Evolutionary conservation across 2,329 filamentous ascomycete species (phyloP).

Genomic region (Triangularia verruculosa): DNA sequence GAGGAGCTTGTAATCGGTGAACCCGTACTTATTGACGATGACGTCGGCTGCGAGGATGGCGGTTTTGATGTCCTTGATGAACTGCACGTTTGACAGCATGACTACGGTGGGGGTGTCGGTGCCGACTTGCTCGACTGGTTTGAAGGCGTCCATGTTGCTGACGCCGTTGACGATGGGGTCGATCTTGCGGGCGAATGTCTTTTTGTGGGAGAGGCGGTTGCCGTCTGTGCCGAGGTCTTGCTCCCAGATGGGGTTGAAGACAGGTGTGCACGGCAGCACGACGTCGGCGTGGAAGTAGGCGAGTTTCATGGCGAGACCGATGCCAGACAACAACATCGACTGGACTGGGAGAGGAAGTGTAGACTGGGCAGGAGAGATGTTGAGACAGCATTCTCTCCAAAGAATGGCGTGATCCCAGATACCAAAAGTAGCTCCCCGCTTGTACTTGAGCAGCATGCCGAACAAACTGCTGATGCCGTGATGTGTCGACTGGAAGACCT

Average conservation of each 20-base stretch:
- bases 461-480: constrained; percentile 55
- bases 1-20: constrained; percentile 59
- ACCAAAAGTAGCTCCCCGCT: constrained; percentile 51
- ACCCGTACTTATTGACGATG: constrained; percentile 64
- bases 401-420: constrained; percentile 59
- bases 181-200: constrained; percentile 54
- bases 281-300: constrained; percentile 49
- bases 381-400: constrained; percentile 49
- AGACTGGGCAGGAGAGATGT: constrained; percentile 40
- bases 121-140: constrained; percentile 57
- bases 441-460: constrained; percentile 55
- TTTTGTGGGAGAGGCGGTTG: constrained; percentile 49
- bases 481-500: constrained; percentile 56
- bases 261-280: constrained; percentile 48
- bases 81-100: constrained; percentile 62
- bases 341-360: constrained; percentile 48
- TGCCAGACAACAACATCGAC: constrained; percentile 45
- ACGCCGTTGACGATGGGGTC: constrained; percentile 66
- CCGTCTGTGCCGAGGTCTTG: constrained; percentile 54
- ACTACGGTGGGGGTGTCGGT: constrained; percentile 59
- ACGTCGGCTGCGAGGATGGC: constrained; percentile 62
- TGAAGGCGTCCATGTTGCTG: constrained; percentile 61
- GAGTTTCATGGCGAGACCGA: constrained; percentile 38
- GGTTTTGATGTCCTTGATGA: constrained; percentile 62
- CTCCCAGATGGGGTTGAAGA: constrained; percentile 58